phyloP scores from a whole-genome alignment of 257 asterid genomes.

The Gentiana macrophylla region DNA sequence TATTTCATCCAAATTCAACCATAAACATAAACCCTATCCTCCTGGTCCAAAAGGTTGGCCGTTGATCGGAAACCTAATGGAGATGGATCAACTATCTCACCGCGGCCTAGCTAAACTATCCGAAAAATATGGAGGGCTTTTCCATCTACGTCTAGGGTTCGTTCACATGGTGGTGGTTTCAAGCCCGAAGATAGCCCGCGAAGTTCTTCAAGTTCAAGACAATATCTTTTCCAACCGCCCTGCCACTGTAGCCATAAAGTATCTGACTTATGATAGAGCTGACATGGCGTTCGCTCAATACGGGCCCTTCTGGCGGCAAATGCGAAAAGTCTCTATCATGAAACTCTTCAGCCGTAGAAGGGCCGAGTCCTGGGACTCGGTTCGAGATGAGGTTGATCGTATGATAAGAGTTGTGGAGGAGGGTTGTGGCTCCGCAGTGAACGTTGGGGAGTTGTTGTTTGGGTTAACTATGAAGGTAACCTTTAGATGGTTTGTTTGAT shows the following conservation, averaged over 20 bases:
- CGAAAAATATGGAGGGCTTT: conserved; percentile 57
- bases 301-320: conserved; percentile 96
- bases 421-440: conserved; percentile 30
- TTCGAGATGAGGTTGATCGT: conserved; percentile 64
- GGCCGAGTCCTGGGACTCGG: conserved; percentile 96
- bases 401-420: conserved; percentile 31
- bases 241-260: conserved; percentile 55
- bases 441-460: conserved; percentile 71
- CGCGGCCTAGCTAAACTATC: conserved; percentile 62
- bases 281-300: conserved; percentile 96
- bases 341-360: conserved; percentile 83
- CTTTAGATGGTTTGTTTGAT: too few relatives aligned
- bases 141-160: conserved; percentile 57
- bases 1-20: conserved; percentile 20
- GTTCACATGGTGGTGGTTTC: conserved; percentile 67
- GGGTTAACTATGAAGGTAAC: conserved; percentile 43
- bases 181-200: conserved; percentile 63
- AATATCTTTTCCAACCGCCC: conserved; percentile 84
- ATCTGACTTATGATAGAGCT: conserved; percentile 76
- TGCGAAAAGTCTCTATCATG: conserved; percentile 83
- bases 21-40: conserved; percentile 35
- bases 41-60: conserved; percentile 91
- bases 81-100: conserved; percentile 61
- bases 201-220: conserved; percentile 83
- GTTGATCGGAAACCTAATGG: conserved; percentile 60